Evolutionary conservation across 2,329 filamentous ascomycete species (phyloP), one percentile per base, ranked within the genome.

Genomic region (Alternaria panax): DNA sequence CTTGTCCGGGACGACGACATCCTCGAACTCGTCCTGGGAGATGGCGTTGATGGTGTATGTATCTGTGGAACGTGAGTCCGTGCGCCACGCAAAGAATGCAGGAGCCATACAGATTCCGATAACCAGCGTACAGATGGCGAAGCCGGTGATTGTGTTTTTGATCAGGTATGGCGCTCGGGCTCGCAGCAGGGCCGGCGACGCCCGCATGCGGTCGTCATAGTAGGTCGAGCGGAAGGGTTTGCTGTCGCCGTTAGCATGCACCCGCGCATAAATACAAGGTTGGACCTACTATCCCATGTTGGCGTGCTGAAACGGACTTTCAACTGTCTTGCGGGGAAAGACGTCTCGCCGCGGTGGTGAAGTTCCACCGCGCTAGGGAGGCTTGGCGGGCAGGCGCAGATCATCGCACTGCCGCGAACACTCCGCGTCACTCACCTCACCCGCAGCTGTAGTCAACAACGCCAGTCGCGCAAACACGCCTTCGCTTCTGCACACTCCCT

Each of bases 11-110:
- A 98, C 90, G 76, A 92, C 89, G 70, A 98, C 93, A 76, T 99
- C 95, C 58, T 93, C 92, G 81, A 99, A 99, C 68, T 97, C 92
- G 79, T 98, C 95, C 80, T 98, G 95, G 42, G 94, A 92, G 74
- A 99, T 91, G 54, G 92, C 92, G 67, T 84, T 87, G 75, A 99
- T 90, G 41, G 89, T 92, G 77, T 87, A 91, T 54, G 85, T 81
- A 75, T 91, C 89, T 91, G 48, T 8, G 7, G 11, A 38, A 9
- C 4, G 57, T 74, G 4, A 72, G 72, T 51, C 42, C 4, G 27
- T 11, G 50, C 14, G 11, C 25, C 36, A 7, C 30, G 12, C 20
- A 36, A 18, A 22, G 4, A 11, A 2, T 8, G 22, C 5, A 30
- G 30, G 8, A 22, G 18, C 18, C 61, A 24, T 87, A 99, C 95